Conservation (phyloP, 768 basidiomycete genomes). For the Rhizopogon vulgaris region DNA sequence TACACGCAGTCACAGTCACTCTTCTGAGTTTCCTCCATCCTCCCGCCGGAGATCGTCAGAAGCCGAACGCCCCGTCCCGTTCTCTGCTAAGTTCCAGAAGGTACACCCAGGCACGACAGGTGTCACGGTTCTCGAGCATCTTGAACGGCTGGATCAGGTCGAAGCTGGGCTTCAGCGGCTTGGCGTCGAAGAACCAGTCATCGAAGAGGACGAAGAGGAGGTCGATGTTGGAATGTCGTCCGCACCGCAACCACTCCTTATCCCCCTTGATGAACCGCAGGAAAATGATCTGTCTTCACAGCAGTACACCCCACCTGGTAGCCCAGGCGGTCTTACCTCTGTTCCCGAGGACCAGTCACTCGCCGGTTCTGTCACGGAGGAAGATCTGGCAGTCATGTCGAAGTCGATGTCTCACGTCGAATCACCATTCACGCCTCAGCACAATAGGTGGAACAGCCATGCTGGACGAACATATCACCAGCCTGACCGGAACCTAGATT, state of each 20-base stretch:
- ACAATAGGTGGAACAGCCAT: constrained; percentile 31
- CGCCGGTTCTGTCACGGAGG: constrained; percentile 55
- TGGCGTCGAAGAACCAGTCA: constrained; percentile 50
- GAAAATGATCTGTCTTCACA: constrained; percentile 26
- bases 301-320: constrained; percentile 52
- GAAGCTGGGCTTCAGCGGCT: constrained; percentile 74
- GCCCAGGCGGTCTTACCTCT: constrained; percentile 43
- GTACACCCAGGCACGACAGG: constrained; percentile 85
- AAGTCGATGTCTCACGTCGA: constrained; percentile 73
- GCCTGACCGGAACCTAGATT: constrained; percentile 33
- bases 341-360: constrained; percentile 52
- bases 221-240: constrained; percentile 61
- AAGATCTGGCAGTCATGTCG: constrained; percentile 68
- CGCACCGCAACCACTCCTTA: constrained; percentile 15
- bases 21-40: constrained; percentile 71
- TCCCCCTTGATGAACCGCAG: constrained; percentile 23
- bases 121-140: constrained; percentile 77
- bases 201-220: constrained; percentile 45
- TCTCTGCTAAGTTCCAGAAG: constrained; percentile 76
- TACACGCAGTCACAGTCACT: constrained; percentile 52
- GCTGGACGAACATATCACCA: constrained; percentile 19
- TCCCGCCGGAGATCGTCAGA: constrained; percentile 59
- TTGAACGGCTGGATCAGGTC: constrained; percentile 79
- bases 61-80: constrained; percentile 69
- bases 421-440: constrained; percentile 33